A percentile compares a stretch with the other conserved stretches of the same genome.
These are phyloP conservation scores for Somion occarium DNA, from an alignment of 1,284 basidiomycete species.

Conservation along the genomic window DNA sequence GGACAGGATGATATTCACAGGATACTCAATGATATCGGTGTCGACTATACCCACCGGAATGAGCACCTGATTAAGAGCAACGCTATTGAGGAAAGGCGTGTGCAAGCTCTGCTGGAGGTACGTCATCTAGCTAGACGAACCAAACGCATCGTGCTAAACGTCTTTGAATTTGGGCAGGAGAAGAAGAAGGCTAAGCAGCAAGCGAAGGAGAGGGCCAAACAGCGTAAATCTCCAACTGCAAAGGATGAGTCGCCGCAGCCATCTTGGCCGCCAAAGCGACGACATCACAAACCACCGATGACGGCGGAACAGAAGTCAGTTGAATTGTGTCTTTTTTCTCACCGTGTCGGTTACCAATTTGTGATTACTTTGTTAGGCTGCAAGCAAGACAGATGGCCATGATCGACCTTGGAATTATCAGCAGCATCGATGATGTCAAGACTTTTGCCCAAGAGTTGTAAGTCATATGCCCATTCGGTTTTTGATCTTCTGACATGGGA, in stretches of 20 bases:
- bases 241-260: constrained; percentile 30
- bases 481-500: no score
- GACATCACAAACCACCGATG: constrained; percentile 46
- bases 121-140: neutral
- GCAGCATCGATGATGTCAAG: constrained; percentile 42
- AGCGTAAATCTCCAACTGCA: constrained; percentile 11
- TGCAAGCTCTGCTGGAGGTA: constrained; percentile 51
- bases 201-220: constrained; percentile 23
- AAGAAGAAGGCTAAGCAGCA: constrained; percentile 24
- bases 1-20: constrained; percentile 46
- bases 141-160: neutral
- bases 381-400: constrained; percentile 50
- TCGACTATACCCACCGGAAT: constrained; percentile 69
- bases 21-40: constrained; percentile 53
- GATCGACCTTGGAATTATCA: constrained; percentile 54
- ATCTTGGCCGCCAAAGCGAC: constrained; percentile 62
- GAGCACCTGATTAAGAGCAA: constrained; percentile 66
- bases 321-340: neutral
- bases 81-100: constrained; percentile 59
- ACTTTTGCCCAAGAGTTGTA: constrained; percentile 62
- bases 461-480: no score
- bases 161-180: constrained; percentile 16
- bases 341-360: neutral
- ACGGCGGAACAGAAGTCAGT: constrained; percentile 50
- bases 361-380: constrained; percentile 33